A percentile compares a stretch with the other conserved stretches of the same genome.
These are phyloP conservation scores for Acrodontium crateriforme DNA, from an alignment of 2,329 filamentous ascomycete genomes.

Conservation along the genomic window DNA sequence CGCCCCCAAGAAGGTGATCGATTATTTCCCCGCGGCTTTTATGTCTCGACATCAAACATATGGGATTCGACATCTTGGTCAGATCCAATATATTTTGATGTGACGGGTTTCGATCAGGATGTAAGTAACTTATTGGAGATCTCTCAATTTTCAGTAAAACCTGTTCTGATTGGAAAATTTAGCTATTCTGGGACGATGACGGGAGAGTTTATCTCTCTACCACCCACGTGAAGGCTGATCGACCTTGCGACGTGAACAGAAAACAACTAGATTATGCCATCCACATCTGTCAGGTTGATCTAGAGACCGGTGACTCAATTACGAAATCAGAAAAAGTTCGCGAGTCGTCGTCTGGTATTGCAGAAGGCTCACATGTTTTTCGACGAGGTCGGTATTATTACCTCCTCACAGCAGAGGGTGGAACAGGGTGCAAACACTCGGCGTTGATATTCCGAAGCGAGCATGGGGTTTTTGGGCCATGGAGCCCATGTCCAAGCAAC, in stretches of 20 bases:
- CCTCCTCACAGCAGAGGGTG: conserved; percentile 38
- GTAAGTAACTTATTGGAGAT: too few species aligned
- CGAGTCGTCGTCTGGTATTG: conserved; percentile 31
- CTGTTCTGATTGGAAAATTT: too few species aligned
- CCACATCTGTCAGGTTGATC: conserved; percentile 32
- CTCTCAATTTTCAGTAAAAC: too few species aligned
- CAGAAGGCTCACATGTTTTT: conserved; percentile 43
- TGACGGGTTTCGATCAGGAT: too few species aligned
- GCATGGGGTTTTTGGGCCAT: too few species aligned
- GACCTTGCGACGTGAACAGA: conserved; percentile 4
- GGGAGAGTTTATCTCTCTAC: conserved; percentile 45
- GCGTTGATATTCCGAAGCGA: conserved; percentile 45
- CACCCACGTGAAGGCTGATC: conserved; percentile 32
- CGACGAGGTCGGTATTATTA: conserved; percentile 47
- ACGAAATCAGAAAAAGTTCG: conserved; percentile 19
- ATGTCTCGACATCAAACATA: conserved; percentile 53
- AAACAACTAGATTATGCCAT: conserved; percentile 21
- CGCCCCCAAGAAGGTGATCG: too few species aligned
- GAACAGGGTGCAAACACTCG: conserved; percentile 47
- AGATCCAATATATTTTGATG: conserved; percentile 52
- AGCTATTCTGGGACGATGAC: conserved; percentile 42
- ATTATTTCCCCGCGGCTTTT: too few species aligned
- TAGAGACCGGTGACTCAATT: conserved; percentile 27
- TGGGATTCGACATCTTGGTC: conserved; percentile 52
- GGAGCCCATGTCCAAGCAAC: too few species aligned